phyloP scores from a whole-genome alignment of 805 yeast species.

The Candida insectorum region DNA sequence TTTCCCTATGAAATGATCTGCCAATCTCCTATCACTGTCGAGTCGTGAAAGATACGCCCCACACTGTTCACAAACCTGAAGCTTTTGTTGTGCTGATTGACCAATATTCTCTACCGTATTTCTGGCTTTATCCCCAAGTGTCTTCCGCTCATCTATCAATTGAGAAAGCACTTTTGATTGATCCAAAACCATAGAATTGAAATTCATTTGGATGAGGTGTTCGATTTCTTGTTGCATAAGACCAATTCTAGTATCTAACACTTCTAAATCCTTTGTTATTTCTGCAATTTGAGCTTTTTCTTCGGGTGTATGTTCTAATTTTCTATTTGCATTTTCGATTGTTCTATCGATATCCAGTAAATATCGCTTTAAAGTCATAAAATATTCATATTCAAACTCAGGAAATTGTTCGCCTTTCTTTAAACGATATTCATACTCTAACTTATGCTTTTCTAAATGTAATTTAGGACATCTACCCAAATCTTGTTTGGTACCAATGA shows the following conservation, averaged over 20 bases:
- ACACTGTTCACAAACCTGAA: conserved; percentile 87
- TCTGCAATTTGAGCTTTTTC: conserved; percentile 59
- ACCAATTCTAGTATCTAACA: conserved; percentile 59
- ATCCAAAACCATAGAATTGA: conserved; percentile 48
- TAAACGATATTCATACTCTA: conserved; percentile 60
- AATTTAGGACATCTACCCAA: conserved; percentile 75
- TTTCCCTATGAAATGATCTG: conserved; percentile 87
- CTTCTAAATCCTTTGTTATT: conserved; percentile 56
- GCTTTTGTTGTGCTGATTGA: conserved; percentile 82
- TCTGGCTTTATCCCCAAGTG: conserved; percentile 53
- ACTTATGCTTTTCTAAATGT: conserved; percentile 70
- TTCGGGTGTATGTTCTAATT: conserved; percentile 71
- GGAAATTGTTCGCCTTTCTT: conserved; percentile 44
- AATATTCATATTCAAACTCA: conserved; percentile 48
- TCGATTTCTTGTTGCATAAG: conserved; percentile 66
- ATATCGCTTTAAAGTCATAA: conserved; percentile 49
- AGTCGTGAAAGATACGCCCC: conserved; percentile 84
- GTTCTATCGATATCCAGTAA: conserved; percentile 56
- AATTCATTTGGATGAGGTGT: conserved; percentile 46
- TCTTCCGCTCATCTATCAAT: conserved; percentile 46
- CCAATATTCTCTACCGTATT: conserved; percentile 69
- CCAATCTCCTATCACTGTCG: conserved; percentile 84
- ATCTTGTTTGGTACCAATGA: conserved; percentile 77
- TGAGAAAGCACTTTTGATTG: conserved; percentile 46
- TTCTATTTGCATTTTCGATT: conserved; percentile 57